These are phyloP conservation scores for Tetrahymena borealis DNA, from an alignment of 73 alveolate genomes.

Conservation along the genomic window DNA sequence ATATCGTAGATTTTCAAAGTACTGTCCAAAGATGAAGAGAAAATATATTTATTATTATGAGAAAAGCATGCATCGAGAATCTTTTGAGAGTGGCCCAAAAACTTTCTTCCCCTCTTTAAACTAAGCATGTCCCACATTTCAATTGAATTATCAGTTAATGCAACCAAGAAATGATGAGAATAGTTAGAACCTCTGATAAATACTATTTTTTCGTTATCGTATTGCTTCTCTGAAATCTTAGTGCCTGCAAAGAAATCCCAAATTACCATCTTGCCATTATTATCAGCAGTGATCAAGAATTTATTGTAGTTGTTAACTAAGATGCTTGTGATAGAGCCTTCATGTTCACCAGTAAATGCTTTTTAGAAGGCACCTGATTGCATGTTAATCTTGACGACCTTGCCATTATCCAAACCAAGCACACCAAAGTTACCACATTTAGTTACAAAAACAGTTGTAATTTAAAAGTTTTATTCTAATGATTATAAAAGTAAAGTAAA, in stretches of 20 bases:
- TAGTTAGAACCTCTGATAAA: neutral
- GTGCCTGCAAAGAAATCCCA: neutral
- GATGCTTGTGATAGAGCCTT: neutral
- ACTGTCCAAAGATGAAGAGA: neutral
- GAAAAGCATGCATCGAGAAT: neutral
- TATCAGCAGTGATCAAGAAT: neutral
- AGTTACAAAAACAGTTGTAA: neutral
- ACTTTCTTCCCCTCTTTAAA: neutral
- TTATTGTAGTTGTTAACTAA: neutral
- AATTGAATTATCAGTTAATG: neutral
- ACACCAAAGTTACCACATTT: neutral
- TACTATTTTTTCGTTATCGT: neutral
- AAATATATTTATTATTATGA: neutral
- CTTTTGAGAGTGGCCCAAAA: neutral
- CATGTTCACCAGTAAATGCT: neutral
- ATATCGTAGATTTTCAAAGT: neutral
- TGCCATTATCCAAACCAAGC: neutral
- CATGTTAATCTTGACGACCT: neutral
- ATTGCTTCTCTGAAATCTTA: neutral
- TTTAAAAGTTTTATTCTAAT: neutral
- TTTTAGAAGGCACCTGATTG: neutral
- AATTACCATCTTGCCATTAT: neutral
- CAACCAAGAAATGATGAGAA: neutral
- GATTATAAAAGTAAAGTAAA: neutral
- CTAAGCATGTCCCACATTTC: slow-evolving; percentile 2